These are phyloP conservation scores for Astraeus odoratus DNA, from an alignment of 768 basidiomycete genomes.

Conservation along the genomic window DNA sequence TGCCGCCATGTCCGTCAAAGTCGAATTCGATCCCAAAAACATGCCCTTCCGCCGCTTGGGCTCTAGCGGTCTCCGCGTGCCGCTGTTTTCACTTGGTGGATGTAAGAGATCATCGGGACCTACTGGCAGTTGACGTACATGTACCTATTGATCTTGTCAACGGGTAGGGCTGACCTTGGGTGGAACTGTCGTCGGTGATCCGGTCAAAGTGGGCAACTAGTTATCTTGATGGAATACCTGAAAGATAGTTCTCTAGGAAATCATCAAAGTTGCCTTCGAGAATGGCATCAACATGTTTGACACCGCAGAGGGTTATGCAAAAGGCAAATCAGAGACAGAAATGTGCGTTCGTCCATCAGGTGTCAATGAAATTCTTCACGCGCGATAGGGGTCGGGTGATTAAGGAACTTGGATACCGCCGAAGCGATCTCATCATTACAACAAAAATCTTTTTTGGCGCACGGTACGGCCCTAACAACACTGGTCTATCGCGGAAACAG, in stretches of 20 bases:
- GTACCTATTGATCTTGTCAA: not conserved
- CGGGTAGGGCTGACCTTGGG: constrained; percentile 40
- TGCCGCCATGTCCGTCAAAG: constrained; percentile 21
- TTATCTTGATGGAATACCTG: not conserved
- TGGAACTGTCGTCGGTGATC: constrained; percentile 41
- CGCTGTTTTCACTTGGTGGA: constrained; percentile 46
- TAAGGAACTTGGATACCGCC: constrained; percentile 44
- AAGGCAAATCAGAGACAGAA: constrained; percentile 46
- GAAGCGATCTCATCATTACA: constrained; percentile 44
- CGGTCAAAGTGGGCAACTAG: constrained; percentile 34
- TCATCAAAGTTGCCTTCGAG: constrained; percentile 49
- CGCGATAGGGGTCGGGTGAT: constrained; percentile 41
- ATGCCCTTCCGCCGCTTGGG: constrained; percentile 40
- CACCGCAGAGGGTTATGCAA: constrained; percentile 38
- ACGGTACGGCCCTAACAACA: constrained; percentile 37
- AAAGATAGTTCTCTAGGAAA: constrained; percentile 34
- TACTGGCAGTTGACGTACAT: no score
- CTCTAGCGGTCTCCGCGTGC: constrained; percentile 40
- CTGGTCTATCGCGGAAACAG: constrained; percentile 30
- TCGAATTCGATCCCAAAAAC: constrained; percentile 33
- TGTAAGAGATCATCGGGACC: constrained; percentile 26
- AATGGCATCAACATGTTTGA: constrained; percentile 47
- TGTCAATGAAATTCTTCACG: not conserved
- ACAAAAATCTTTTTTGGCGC: constrained; percentile 58
- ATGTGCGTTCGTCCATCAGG: constrained; percentile 36